Evolutionary conservation across 2,329 filamentous ascomycete species (phyloP), one percentile per base, ranked within the genome.

Genomic region (Sphaerulina populicola): DNA sequence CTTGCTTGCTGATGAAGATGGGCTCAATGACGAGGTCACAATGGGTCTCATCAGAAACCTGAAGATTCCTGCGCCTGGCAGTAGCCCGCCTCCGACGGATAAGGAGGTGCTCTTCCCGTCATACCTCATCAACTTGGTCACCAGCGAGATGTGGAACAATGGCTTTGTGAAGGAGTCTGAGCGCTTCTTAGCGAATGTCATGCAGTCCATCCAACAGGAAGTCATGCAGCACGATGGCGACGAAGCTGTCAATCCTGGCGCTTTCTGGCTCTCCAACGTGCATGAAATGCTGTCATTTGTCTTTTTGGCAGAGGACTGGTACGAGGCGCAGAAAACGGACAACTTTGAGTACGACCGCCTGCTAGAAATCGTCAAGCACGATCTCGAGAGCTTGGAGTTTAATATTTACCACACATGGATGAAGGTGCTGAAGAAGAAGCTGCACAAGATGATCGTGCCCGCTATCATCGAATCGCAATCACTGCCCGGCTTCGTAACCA

Each of bases 391-490:
- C 71, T 77, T 98, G 57, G 93, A 98, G 73, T 98, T 98, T 77
- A 98, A 98, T 76, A 98, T 98, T 64, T 98, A 98, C 72, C 93
- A 98, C 73, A 98, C 93, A 23, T 98, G 93, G 93, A 98, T 98
- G 93, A 98, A 98, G 78, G 88, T 96, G 51, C 75, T 98, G 66
- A 98, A 98, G 80, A 96, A 96, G 82, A 95, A 94, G 75, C 79
- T 98, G 57, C 88, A 94, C 65, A 97, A 97, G 80, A 98, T 98
- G 93, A 94, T 98, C 65, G 94, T 98, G 47, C 93, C 93, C 1
- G 93, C 93, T 50, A 98, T 98, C 69, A 98, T 98, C 65, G 93
- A 98, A 71, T 97, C 91, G 43, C 93, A 98, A 71, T 97, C 93
- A 21, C 82, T 98, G 56, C 93, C 93, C 46, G 93, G 93, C 61